These are phyloP conservation scores for Thoreauomyces humboldtii DNA, from an alignment of 192 early-diverging fungal genomes.

Conservation along the genomic window DNA sequence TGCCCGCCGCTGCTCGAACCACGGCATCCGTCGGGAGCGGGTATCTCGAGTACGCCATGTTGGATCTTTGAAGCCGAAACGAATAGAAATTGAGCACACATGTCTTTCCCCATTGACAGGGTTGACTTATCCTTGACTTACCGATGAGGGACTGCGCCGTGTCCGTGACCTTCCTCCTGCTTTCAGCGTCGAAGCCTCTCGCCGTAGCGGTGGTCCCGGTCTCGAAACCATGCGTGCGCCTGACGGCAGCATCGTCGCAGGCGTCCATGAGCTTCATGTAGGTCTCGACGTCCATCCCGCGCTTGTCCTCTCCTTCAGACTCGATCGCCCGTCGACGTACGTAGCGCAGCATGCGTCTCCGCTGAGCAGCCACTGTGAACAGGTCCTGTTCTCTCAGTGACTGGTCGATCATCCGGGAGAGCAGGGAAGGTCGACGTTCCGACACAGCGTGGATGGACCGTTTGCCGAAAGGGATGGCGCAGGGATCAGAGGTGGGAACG, in stretches of 20 bases:
- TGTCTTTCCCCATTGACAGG: not conserved
- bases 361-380: not conserved
- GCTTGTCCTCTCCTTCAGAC: conserved; percentile 6
- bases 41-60: conserved; percentile 21
- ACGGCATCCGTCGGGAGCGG: not conserved
- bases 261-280: conserved; percentile 20
- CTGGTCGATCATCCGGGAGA: conserved; percentile 7
- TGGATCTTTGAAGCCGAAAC: not conserved
- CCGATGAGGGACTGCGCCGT: conserved; percentile 20
- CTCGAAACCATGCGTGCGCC: not conserved
- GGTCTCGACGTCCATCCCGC: conserved; percentile 21
- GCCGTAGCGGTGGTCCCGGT: not conserved
- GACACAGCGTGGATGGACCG: conserved; percentile 5
- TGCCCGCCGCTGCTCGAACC: conserved; percentile 8
- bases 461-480: conserved; percentile 6
- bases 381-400: conserved; percentile 6
- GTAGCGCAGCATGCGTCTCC: conserved; percentile 2
- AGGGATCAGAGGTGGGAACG: too few relatives aligned
- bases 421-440: not conserved
- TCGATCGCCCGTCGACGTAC: conserved; percentile 17
- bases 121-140: too few relatives aligned
- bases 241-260: conserved; percentile 6
- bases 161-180: conserved; percentile 9
- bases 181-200: not conserved
- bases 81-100: not conserved